A percentile compares a stretch with the other conserved stretches of the same genome.
phyloP scores from a whole-genome alignment of 2,329 filamentous ascomycete species.

The Colletotrichum sp. region DNA sequence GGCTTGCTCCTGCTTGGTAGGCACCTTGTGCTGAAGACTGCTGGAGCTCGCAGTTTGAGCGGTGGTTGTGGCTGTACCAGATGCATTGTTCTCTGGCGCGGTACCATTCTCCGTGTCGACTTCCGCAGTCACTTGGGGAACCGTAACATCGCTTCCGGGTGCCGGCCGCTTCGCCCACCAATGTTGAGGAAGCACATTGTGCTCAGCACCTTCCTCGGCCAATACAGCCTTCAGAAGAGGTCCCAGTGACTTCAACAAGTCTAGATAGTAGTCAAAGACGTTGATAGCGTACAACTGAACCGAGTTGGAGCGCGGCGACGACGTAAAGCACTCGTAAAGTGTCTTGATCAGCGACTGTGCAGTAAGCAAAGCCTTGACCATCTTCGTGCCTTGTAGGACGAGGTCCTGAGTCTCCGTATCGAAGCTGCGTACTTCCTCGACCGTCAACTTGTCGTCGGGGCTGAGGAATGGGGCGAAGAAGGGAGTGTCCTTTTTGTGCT shows the following conservation, averaged over 20 bases:
- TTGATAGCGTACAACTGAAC: slow-evolving; percentile 79
- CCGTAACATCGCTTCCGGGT: slow-evolving; percentile 13
- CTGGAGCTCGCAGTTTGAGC: slow-evolving; percentile 22
- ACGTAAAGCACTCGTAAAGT: slow-evolving; percentile 76
- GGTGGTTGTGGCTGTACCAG: slow-evolving; percentile 28
- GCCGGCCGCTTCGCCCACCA: slow-evolving; percentile 47
- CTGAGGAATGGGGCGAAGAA: slow-evolving; percentile 75
- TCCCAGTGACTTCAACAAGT: slow-evolving; percentile 77
- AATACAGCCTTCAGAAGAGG: slow-evolving; percentile 79
- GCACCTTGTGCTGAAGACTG: slow-evolving; percentile 36
- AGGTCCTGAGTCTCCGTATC: slow-evolving; percentile 43
- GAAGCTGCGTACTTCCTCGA: slow-evolving; percentile 37
- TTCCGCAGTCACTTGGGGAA: slow-evolving; percentile 18
- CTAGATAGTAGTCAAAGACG: slow-evolving; percentile 81
- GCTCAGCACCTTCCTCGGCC: slow-evolving; percentile 82
- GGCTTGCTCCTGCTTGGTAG: slow-evolving; percentile 46
- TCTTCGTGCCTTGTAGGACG: slow-evolving; percentile 70
- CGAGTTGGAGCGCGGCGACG: slow-evolving; percentile 66
- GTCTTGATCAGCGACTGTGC: slow-evolving; percentile 79
- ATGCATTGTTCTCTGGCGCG: slow-evolving; percentile 34
- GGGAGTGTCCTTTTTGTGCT: slow-evolving; percentile 53
- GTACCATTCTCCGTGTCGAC: slow-evolving; percentile 33
- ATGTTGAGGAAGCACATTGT: slow-evolving; percentile 73
- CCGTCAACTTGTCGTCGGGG: slow-evolving; percentile 38
- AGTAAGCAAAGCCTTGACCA: slow-evolving; percentile 79